These are phyloP conservation scores for Penicillium ochrochloron DNA, from an alignment of 495 filamentous ascomycete genomes.

Conservation along the genomic window DNA sequence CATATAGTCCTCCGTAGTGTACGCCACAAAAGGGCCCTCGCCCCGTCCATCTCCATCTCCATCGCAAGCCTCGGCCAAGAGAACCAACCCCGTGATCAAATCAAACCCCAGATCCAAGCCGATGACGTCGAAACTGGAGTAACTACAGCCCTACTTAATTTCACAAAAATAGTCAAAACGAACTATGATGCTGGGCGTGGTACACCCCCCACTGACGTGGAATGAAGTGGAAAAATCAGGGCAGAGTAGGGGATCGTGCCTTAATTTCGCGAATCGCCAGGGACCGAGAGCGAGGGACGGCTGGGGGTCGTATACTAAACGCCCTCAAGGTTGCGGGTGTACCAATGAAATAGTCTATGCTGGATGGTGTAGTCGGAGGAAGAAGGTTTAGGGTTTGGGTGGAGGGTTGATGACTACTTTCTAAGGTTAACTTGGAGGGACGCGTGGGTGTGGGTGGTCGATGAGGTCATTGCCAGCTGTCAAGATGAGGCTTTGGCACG, in stretches of 20 bases:
- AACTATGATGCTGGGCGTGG: background rate
- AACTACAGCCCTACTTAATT: background rate
- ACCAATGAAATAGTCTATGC: background rate
- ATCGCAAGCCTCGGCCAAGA: background rate
- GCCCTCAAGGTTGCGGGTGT: background rate
- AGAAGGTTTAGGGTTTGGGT: background rate
- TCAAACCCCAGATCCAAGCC: background rate
- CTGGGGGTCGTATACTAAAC: background rate
- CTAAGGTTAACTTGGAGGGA: background rate
- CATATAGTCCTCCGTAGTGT: background rate
- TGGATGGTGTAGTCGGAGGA: background rate
- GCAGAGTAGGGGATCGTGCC: background rate
- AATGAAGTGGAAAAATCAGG: constrained; percentile 8
- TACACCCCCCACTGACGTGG: background rate
- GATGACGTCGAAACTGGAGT: constrained; percentile 4
- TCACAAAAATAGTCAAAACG: background rate
- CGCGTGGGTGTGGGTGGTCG: constrained; percentile 8
- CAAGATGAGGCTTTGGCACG: constrained; percentile 6
- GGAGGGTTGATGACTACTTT: background rate
- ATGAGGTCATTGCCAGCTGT: constrained; percentile 32
- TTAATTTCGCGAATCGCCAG: constrained; percentile 11
- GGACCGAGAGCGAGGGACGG: constrained; percentile 4
- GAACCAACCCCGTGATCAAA: background rate
- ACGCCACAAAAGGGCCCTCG: constrained; percentile 12
- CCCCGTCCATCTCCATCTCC: background rate